phyloP scores from a whole-genome alignment of 371 early-diverging fungal species.

The Apophysomyces trapeziformis region DNA sequence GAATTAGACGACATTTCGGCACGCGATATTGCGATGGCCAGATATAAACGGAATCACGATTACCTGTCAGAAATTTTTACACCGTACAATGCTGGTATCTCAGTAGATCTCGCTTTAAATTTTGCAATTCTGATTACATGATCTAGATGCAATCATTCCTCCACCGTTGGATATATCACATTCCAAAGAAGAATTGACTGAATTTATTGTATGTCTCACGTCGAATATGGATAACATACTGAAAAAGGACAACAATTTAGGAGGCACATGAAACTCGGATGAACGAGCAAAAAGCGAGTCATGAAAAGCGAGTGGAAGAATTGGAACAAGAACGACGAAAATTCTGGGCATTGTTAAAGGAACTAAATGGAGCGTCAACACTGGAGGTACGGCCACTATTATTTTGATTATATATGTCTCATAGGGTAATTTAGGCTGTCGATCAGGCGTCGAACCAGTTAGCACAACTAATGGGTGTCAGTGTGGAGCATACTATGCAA shows the following conservation, averaged over 20 bases:
- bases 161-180: slow-evolving; percentile 42
- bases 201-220: slow-evolving; percentile 28
- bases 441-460: slow-evolving; percentile 19
- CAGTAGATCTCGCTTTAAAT: slow-evolving; percentile 2
- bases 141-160: slow-evolving; percentile 29
- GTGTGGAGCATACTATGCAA: slow-evolving; percentile 31
- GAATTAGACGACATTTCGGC: slow-evolving; percentile 72
- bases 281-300: slow-evolving; percentile 31
- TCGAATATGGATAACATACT: slow-evolving; percentile 4
- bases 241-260: slow-evolving; percentile 20
- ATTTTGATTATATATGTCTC: not conserved
- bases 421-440: slow-evolving; percentile 24
- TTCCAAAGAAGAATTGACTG: slow-evolving; percentile 42
- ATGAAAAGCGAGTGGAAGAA: slow-evolving; percentile 38
- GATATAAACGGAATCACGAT: slow-evolving; percentile 84
- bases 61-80: slow-evolving; percentile 79
- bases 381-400: slow-evolving; percentile 37
- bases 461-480: slow-evolving; percentile 24
- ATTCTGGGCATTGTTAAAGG: slow-evolving; percentile 45
- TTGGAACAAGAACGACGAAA: slow-evolving; percentile 43
- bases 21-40: slow-evolving; percentile 74
- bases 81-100: slow-evolving; percentile 64
- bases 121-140: not conserved
- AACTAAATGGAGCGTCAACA: slow-evolving; percentile 45
- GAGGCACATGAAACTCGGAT: slow-evolving; percentile 36